A percentile compares a stretch with the other conserved stretches of the same genome.
phyloP scores from a whole-genome alignment of 805 yeast genomes.

The Tetrapisispora fleetii region DNA sequence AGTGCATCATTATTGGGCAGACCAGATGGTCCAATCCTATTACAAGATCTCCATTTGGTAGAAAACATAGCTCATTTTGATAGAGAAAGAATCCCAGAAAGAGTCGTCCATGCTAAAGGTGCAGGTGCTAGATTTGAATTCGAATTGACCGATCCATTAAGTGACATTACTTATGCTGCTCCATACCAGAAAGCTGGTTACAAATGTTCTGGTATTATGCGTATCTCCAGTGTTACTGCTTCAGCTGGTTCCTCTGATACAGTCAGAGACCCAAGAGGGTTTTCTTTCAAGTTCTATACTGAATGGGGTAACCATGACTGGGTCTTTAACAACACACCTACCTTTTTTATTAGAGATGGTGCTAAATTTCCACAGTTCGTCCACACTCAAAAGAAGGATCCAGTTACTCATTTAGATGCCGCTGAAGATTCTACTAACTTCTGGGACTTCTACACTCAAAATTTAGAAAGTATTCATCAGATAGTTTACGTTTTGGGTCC shows the following conservation, averaged over 20 bases:
- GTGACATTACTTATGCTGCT: constrained; percentile 39
- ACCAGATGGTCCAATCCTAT: constrained; percentile 45
- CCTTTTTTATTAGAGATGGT: constrained; percentile 69
- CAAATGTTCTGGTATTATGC: constrained; percentile 33
- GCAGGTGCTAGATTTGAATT: constrained; percentile 54
- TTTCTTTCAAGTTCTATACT: constrained; percentile 69
- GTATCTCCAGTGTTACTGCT: constrained; percentile 80
- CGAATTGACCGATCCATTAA: constrained; percentile 47
- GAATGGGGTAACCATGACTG: constrained; percentile 79
- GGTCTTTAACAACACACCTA: constrained; percentile 80
- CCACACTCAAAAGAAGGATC: constrained; percentile 83
- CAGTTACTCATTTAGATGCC: constrained; percentile 38
- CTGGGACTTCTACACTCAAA: constrained; percentile 50
- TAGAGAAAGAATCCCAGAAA: constrained; percentile 56
- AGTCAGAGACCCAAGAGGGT: constrained; percentile 83
- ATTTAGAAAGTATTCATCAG: constrained; percentile 50
- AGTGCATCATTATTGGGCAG: constrained; percentile 46
- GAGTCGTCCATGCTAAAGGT: constrained; percentile 61
- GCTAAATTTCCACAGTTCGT: constrained; percentile 79
- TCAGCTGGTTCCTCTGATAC: constrained; percentile 75
- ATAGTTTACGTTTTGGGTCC: constrained; percentile 47
- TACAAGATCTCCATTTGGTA: constrained; percentile 49
- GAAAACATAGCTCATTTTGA: constrained; percentile 52
- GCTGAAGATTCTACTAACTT: constrained; percentile 38
- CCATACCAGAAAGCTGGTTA: constrained; percentile 35